A percentile compares a stretch with the other conserved stretches of the same genome.
phyloP scores from a whole-genome alignment of 2,329 filamentous ascomycete genomes.

The Colletotrichum eleusines region DNA sequence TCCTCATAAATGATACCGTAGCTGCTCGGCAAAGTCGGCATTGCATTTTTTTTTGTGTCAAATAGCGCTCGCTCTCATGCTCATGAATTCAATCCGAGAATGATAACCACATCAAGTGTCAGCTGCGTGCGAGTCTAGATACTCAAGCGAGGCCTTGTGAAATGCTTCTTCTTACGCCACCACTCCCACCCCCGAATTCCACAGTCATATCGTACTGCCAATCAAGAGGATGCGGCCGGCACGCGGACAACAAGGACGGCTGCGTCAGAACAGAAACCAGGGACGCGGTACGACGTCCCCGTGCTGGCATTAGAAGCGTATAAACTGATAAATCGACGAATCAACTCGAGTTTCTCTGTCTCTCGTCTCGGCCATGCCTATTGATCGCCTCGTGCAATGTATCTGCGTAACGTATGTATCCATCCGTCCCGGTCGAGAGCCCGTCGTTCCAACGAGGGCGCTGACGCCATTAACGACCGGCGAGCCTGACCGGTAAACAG shows the following conservation, averaged over 20 bases:
- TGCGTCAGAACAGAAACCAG: conserved; percentile 39
- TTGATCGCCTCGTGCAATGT: conserved; percentile 23
- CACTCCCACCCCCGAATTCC: background rate
- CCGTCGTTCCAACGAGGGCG: background rate
- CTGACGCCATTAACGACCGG: background rate
- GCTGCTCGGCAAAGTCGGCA: background rate
- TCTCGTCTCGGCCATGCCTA: conserved; percentile 2
- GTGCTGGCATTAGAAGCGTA: conserved; percentile 41
- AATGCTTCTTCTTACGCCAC: background rate
- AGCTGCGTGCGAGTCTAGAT: too few species aligned
- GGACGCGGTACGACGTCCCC: conserved; percentile 41
- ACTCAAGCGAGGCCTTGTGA: background rate
- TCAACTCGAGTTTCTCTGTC: conserved; percentile 20
- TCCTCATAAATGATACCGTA: too few species aligned
- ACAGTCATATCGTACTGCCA: background rate
- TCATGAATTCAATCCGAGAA: background rate
- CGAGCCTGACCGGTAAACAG: background rate
- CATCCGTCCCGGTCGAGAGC: conserved; percentile 4
- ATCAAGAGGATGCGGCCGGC: background rate
- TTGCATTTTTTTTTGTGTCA: background rate
- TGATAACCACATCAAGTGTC: background rate
- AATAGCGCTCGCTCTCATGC: background rate
- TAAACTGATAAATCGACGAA: conserved; percentile 33
- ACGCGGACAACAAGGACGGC: background rate
- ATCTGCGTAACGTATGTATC: conserved; percentile 9